Base-by-base conservation (phyloP, 2,329 filamentous ascomycete species). In the Hypoxylon sp. region DNA sequence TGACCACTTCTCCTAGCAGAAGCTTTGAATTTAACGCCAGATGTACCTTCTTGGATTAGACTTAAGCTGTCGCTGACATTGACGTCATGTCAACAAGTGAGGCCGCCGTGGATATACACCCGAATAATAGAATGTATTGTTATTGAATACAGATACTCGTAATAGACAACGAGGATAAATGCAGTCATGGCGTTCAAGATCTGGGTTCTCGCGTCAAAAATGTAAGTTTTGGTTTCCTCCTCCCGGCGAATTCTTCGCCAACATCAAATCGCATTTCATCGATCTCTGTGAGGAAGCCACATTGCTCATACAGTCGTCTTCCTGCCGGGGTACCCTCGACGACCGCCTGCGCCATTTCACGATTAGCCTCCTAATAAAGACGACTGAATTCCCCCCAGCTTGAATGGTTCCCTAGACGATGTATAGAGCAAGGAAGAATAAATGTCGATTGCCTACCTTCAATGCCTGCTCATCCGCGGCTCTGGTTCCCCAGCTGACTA, bases 401-500 rank as follows among this genome's bases (percentile, higher is more conserved):
- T 41, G 34, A 7, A 16, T 19, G 11, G 37, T 5, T 21, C 9
- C 7, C 7, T 7, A 9, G 6, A 23, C 32, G 25, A 41, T 23
- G 21, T 32, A 12, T 4, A 54, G n/a, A 37, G 37, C n/a, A 53
- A 46, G 5, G 30, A 16, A 45, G n/a, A 32, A 5, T 7, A 25
- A 14, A 25, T 12, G n/a, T 8, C 12, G 55, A 19, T 14, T 14
- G 11, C 12, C 43, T 70, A 70, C 70, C 54, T 61, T 63, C 3
- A 73, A 7, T 12, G 62, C 50, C n/a, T 58, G 43, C 41, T 68
- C 16, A 51, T 73, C 71, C 7, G 71, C 61, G 34, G 62, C 63
- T 1, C 41, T 30, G 4, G 59, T 71, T n/a, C 73, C 73, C 73
- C 73, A 74, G 12, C 51, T 23, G 5, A 74, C 73, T 1, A 74